A percentile compares a stretch with the other conserved stretches of the same genome.
Conservation (phyloP, 371 early-diverging fungal genomes). For the Apophysomyces ossiformis region DNA sequence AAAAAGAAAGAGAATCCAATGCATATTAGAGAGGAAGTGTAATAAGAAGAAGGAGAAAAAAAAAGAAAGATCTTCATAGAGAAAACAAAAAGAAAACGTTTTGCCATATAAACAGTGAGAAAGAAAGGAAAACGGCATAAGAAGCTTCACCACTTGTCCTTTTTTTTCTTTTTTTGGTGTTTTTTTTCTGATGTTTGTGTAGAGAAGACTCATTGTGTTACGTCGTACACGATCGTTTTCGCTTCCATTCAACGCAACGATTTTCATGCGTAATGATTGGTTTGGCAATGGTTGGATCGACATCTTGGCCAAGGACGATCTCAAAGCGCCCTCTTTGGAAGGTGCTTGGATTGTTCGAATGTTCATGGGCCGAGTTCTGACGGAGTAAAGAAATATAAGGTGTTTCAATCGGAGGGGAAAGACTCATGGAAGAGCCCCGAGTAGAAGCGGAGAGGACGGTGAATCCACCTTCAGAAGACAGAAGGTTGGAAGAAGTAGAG, state of each 20-base stretch:
- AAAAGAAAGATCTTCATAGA: conserved; percentile 5
- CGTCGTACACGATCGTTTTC: conserved; percentile 42
- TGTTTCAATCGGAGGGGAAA: conserved; percentile 18
- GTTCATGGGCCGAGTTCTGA: conserved; percentile 10
- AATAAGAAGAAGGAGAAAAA: background rate
- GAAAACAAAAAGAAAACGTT: background rate
- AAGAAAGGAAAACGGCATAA: conserved; percentile 1
- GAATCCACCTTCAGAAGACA: background rate
- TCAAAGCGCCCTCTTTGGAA: conserved; percentile 50
- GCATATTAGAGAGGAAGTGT: conserved; percentile 14
- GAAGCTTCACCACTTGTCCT: background rate
- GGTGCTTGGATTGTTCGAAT: conserved; percentile 19
- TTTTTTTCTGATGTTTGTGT: conserved; percentile 18
- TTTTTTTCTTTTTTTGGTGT: conserved; percentile 5
- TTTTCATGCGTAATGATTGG: conserved; percentile 24
- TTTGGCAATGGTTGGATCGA: conserved; percentile 30
- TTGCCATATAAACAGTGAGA: conserved; percentile 12
- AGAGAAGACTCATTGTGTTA: conserved; percentile 13
- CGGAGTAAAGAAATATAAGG: conserved; percentile 28
- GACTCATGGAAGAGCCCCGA: conserved; percentile 6
- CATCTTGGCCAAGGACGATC: conserved; percentile 42
- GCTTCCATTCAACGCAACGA: conserved; percentile 47
- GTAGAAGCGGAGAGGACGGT: conserved; percentile 3
- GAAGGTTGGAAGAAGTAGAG: conserved; percentile 3
- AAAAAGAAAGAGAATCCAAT: conserved; percentile 15